Base-by-base conservation (phyloP, 805 yeast species). In the Wickerhamomyces xylosicus region DNA sequence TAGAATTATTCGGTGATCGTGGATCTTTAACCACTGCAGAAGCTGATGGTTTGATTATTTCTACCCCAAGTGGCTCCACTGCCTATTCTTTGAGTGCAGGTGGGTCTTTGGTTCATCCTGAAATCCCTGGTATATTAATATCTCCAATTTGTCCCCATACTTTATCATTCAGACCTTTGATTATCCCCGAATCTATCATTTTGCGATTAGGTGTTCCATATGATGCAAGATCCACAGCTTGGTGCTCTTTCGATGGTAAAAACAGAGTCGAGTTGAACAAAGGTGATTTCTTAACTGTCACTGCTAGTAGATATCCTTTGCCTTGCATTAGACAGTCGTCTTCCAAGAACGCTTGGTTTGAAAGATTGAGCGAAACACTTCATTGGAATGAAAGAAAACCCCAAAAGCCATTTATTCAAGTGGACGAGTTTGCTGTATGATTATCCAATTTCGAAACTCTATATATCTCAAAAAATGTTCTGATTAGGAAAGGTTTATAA, bases 61-160 rank as follows among this genome's bases (percentile, higher is more conserved):
- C 81, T 3, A 74, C 85, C 0, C 85, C 85, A 7, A 76, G 81
- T 16, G 85, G 85, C 0, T 74, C 80, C 4, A 72, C 79, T 0
- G 79, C 79, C 2, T 72, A 72, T 47, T 69, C 75, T 1, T 56
- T 72, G 33, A 63, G 72, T 36, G 65, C 74, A 7, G 78, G 79
- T 14, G 79, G 79, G 1, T 63, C 75, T 22, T 63, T 72, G 32
- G 71, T 69, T 3, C 77, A 72, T 46, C 78, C 79, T 2, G 62
- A 64, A 44, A 72, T 72, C 17, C 72, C 73, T 9, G 74, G 77
- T 37, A 67, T 71, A n/a, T 56, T 72, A 33, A 55, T 72, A n/a
- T 71, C 77, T 1, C 78, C 78, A 17, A 69, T 72, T 17, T 71
- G 77, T 46, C 77, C 79, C 2, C 62, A 74, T 36, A 66, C 75